Base-by-base conservation (phyloP, 257 asterid genomes). In the Mentha longifolia region DNA sequence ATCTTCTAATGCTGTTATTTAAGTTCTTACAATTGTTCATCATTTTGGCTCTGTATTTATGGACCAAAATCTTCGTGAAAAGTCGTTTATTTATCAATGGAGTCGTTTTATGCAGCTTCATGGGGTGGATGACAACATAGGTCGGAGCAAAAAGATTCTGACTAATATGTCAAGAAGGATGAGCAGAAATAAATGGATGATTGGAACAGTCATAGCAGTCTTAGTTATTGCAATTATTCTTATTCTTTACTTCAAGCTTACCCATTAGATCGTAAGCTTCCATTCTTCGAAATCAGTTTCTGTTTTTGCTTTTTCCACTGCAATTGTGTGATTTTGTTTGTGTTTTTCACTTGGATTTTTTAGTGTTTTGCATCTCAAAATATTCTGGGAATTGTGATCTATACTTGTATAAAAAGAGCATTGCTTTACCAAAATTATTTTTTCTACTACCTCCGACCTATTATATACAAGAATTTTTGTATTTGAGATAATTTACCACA, bases 141-240 rank as follows among this genome's bases (percentile, higher is more conserved):
- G 93, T 57, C 74, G 88, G 77, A 90, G 95, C 89, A 90, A 85
- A 85, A 88, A 81, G 76, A 80, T 88, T 72, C 83, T 91, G 75
- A 79, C 84, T 19, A 84, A 76, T 28, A 91, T 91, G 84, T 86
- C 96, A 0, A 86, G 89, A 74, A 86, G 96, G 78, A 91, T 91
- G 94, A 87, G 74, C 92, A 83, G 89, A 74, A 88, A 88, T 75
- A 91, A 88, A 63, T 87, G 90, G 89, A 84, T 91, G 71, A 77
- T 91, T 35, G 86, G 92, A 45, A 64, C 81, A 11, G 68, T 91
- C 17, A 82, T 91, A 61, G 77, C 81, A 0, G 83, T 72, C 70
- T 73, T 88, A 45, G 77, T 86, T 66, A 8, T 88, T 15, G 90
- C 94, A 28, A 85, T 91, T 45, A 16, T 88, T 14, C 45, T 88